phyloP scores from a whole-genome alignment of 2,329 filamentous ascomycete species.

The Fusarium acutatum region DNA sequence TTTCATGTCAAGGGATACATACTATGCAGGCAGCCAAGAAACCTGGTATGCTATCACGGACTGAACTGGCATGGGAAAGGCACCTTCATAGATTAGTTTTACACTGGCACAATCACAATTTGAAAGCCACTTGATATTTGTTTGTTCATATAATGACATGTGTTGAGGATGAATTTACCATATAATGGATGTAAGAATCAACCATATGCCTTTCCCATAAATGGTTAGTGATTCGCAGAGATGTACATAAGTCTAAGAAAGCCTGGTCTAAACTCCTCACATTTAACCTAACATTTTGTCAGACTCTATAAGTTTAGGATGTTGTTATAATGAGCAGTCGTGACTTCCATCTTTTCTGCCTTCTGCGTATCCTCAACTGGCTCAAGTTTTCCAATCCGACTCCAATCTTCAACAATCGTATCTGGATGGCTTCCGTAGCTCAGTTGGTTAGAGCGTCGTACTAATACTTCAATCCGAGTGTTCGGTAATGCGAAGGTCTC shows the following conservation, averaged over 20 bases:
- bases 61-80: conserved; percentile 13
- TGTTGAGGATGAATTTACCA: not conserved
- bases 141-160: not conserved
- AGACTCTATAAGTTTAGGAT: not conserved
- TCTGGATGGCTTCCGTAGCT: conserved; percentile 31
- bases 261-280: not conserved
- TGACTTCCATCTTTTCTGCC: not conserved
- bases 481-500: conserved; percentile 27
- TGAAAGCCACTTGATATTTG: conserved; percentile 22
- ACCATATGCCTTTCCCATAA: not conserved
- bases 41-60: conserved; percentile 9
- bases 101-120: conserved; percentile 44
- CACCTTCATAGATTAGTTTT: conserved; percentile 44
- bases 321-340: not conserved
- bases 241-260: too few relatives aligned
- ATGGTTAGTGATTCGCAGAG: not conserved
- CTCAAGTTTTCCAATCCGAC: not conserved
- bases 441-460: conserved; percentile 33
- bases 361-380: fast-evolving
- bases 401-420: not conserved
- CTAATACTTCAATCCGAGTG: conserved; percentile 26
- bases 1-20: conserved; percentile 18
- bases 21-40: not conserved
- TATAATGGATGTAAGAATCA: not conserved
- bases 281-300: not conserved